These are phyloP conservation scores for Fusarium beomiforme DNA, from an alignment of 2,329 filamentous ascomycete genomes.

Conservation along the genomic window DNA sequence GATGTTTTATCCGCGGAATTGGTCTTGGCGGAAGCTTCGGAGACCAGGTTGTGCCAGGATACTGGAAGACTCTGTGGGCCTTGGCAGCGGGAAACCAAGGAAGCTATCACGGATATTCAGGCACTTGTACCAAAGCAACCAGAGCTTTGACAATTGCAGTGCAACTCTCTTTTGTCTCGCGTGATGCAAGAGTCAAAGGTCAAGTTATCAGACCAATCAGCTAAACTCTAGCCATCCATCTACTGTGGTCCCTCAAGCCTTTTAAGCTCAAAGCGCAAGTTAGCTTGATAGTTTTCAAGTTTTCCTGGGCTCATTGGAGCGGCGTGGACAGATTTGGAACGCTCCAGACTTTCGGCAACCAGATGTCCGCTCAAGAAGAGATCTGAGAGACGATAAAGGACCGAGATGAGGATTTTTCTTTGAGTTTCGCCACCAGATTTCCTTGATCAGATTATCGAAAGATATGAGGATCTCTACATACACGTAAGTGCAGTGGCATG, in stretches of 20 bases:
- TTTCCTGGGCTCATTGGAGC: conserved; percentile 19
- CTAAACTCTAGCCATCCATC: conserved; percentile 6
- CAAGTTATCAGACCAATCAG: conserved; percentile 19
- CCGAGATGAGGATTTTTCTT: conserved; percentile 15
- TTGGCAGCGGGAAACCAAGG: conserved; percentile 29
- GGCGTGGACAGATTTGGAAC: conserved; percentile 29
- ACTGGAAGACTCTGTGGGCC: conserved; percentile 36
- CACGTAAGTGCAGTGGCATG: conserved; percentile 13
- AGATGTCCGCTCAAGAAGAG: conserved; percentile 10
- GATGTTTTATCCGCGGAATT: conserved; percentile 9
- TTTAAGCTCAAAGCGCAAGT: conserved; percentile 18
- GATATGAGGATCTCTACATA: conserved; percentile 3
- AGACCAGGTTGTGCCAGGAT: conserved; percentile 26
- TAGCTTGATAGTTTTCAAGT: conserved; percentile 26
- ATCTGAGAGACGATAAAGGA: not conserved
- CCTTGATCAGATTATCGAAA: not conserved
- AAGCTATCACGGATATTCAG: conserved; percentile 30
- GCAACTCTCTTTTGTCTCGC: not conserved
- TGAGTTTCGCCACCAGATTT: not conserved
- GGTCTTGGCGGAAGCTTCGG: conserved; percentile 39
- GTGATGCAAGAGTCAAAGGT: conserved; percentile 4
- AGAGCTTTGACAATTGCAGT: not conserved
- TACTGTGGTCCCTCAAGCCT: not conserved
- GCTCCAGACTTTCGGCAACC: conserved; percentile 33
- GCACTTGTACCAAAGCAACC: conserved; percentile 18